phyloP scores from a whole-genome alignment of 768 basidiomycete species.

The Pisolithus tinctorius region DNA sequence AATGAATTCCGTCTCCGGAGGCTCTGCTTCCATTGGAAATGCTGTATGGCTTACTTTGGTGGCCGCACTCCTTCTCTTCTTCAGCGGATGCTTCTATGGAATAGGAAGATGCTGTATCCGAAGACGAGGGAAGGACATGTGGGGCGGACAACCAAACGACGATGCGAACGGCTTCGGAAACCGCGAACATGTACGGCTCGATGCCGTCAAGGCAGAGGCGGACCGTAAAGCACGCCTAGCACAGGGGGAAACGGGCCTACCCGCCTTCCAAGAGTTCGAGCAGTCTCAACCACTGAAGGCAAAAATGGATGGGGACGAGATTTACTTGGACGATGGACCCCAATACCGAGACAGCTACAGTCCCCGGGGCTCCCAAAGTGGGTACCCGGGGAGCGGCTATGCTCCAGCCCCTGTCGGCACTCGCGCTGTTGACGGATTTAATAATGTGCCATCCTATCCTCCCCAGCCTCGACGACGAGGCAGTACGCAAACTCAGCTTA shows the following conservation, averaged over 20 bases:
- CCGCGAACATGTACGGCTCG: constrained; percentile 63
- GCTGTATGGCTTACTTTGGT: constrained; percentile 89
- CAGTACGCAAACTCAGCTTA: constrained; percentile 33
- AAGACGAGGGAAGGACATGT: constrained; percentile 40
- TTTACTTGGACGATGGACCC: constrained; percentile 46
- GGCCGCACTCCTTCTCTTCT: constrained; percentile 81
- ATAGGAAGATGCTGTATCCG: constrained; percentile 81
- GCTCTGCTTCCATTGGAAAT: constrained; percentile 74
- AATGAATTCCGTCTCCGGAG: constrained; percentile 68
- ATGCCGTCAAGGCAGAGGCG: constrained; percentile 81
- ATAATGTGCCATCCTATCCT: constrained; percentile 49
- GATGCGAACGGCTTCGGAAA: constrained; percentile 31
- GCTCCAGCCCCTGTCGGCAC: constrained; percentile 56
- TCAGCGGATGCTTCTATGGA: constrained; percentile 84
- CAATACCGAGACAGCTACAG: constrained; percentile 27
- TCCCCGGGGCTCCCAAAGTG: constrained; percentile 25
- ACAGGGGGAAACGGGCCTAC: constrained; percentile 58
- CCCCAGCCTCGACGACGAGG: constrained; percentile 36
- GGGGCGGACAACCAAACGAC: constrained; percentile 29
- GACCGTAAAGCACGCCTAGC: constrained; percentile 71
- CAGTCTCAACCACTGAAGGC: constrained; percentile 56
- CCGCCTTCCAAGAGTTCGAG: constrained; percentile 66
- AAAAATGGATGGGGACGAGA: constrained; percentile 49
- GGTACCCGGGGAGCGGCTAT: constrained; percentile 52
- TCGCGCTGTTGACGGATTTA: constrained; percentile 64